Evolutionary conservation across 768 basidiomycete species (phyloP), one percentile per base, ranked within the genome.

Genomic region (Zangia roseola): DNA sequence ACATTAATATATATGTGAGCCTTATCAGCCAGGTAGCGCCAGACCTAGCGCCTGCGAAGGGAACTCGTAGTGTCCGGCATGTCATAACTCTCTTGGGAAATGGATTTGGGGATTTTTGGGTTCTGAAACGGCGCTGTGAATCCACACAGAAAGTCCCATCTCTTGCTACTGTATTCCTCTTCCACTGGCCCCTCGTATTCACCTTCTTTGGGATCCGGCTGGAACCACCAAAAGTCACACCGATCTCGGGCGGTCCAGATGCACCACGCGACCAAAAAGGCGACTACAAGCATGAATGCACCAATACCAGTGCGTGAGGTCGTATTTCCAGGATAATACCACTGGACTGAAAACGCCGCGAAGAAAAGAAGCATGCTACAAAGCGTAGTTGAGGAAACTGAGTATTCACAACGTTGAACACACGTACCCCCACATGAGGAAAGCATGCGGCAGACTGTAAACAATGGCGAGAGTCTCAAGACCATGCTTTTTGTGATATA

Each of bases 401-500:
- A 17, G 37, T 20, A 10, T 17, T 6, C 8, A 30, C 12, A 13
- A 26, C 3, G 34, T 19, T 9, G 24, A 23, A 20, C 14, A 24
- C 14, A 73, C 80, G 63, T 56, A 81, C 82, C 73, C 75, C 81
- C 81, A 83, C 69, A 83, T 74, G 35, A 83, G 67, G 17, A 82
- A 63, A 2, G 79, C 76, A 48, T 80, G 78, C 0, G 82, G 82
- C 8, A 83, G 55, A 50, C 77, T 76, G 50, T 80, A 81, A 47
- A 80, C 53, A 14, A 82, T 67, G n/a, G 79, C 78, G 5, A 82
- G 69, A 1, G 62, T 74, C 56, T 82, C 79, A 1, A 80, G 62
- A 2, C 81, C 77, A 26, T 72, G 65, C 1, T 42, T 59, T 8
- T 56, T 23, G 6, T 69, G 58, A 19, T 52, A 58, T 37, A 62